Base-by-base conservation (phyloP, 345 rosid genomes). In the Bruguiera sexangula region DNA sequence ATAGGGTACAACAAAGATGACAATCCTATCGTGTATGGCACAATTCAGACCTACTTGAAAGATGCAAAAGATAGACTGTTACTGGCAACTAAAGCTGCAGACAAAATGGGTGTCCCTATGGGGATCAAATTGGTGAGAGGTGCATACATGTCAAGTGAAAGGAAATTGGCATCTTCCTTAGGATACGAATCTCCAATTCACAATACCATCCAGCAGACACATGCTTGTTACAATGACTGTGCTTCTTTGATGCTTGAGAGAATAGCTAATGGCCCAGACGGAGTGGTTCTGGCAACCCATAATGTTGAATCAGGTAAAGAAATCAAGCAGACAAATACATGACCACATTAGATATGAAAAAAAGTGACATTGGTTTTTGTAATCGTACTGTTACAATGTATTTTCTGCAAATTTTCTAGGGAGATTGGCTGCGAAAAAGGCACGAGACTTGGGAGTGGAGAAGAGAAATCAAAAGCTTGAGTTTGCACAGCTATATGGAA, bases 101-200 rank as follows among this genome's bases (percentile, higher is more conserved):
- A 84, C 59, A 87, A 81, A 63, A 71, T 72, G 75, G 88, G 89
- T 24, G 77, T 94, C 32, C 81, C 86, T 1, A 76, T 88, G 85
- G 98, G 98, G 15, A 70, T 88, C 68, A 94, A 94, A 80, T 62
- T 94, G 13, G 98, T 94, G 4, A 82, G 98, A 39, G 98, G 98
- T 0, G 98, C 97, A 16, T 94, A 94, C 56, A 91, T 94, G 96
- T 75, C 89, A 0, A 85, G 88, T 6, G 98, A 91, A 76, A 71
- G 72, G 3, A 77, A 72, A 21, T 30, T 84, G 10, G 98, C 98
- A 0, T 81, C 83, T 63, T 81, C 91, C 11, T 72, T 89, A 63
- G 96, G 97, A 3, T 84, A 31, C 60, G 86, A 83, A 52, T 88
- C 97, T 13, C 99, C 99, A 0, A 62, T 94, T 60, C 99, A 94